Evolutionary conservation across 257 asterid genomes (phyloP), one percentile per base, ranked within the genome.

Genomic region (Coffea eugenioides): DNA sequence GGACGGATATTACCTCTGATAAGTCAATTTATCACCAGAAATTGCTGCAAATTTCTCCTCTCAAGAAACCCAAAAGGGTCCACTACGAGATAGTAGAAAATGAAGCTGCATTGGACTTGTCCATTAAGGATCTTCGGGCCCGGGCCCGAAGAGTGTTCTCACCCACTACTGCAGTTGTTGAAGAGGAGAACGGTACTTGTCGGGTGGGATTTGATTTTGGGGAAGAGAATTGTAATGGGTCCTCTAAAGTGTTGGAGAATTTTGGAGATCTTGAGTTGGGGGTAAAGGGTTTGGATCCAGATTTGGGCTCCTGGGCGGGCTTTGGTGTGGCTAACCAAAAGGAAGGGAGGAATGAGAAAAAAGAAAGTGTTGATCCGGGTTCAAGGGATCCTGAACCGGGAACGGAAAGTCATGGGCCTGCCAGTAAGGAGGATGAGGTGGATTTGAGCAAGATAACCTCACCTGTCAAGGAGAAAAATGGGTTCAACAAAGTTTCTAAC

Each of bases 41-140:
- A 69, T 25, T 36, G 61, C 65, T 45, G 52, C 41, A n/a, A 15
- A 41, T 75, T 13, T 77, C 80, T 6, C 43, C 73, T 51, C 65
- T 80, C 66, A 51, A 67, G 46, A 70, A 82, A 45, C 80, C 82
- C 69, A 79, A 66, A 31, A 52, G 62, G 12, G 48, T 71, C 49
- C 23, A 31, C 25, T 66, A 49, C 49, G 18, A 27, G 16, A 2
- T 1, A 3, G 62, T 18, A 36, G 71, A 70, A 66, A 75, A 67
- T 59, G 85, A 68, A 39, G 77, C 82, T 64, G 82, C 73, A 49
- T 71, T 71, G 69, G 82, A 10, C 64, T 71, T 83, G 79, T 68
- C 86, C 1, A 61, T 87, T 9, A 89, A 87, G 81, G 90, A 88
- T 88, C 92, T 88, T 69, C 87, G 90, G 49, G 48, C 87, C 67